phyloP scores from a whole-genome alignment of 2,329 filamentous ascomycete species.

The Zasmidium cellare region DNA sequence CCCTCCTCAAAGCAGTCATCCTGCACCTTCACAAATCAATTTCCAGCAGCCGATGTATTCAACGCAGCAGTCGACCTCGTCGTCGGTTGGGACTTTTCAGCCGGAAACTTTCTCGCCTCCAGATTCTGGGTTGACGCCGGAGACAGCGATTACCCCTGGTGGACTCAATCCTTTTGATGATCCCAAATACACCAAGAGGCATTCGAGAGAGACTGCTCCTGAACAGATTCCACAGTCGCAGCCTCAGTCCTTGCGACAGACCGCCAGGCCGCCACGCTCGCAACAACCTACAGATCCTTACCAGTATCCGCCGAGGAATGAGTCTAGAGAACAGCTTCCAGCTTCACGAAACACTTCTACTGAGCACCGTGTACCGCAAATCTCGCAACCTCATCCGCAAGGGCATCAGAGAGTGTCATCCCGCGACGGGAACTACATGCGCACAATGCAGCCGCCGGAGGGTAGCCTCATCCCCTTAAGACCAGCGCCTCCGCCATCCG shows the following conservation, averaged over 20 bases:
- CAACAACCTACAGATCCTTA: slow-evolving; percentile 1
- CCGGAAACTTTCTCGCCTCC: slow-evolving; percentile 11
- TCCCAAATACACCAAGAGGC: slow-evolving; percentile 29
- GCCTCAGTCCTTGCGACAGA: slow-evolving; percentile 11
- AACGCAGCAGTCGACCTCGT: slow-evolving; percentile 9
- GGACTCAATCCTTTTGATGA: slow-evolving; percentile 28
- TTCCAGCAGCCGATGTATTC: neutral
- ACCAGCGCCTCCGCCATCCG: slow-evolving; percentile 9
- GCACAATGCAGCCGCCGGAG: slow-evolving; percentile 12
- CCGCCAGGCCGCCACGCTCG: neutral
- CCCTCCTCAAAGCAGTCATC: slow-evolving; percentile 2
- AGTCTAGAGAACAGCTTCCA: neutral
- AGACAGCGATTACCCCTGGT: slow-evolving; percentile 17
- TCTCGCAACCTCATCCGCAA: slow-evolving; percentile 1
- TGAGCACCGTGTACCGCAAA: slow-evolving; percentile 6
- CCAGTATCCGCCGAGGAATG: neutral
- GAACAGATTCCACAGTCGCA: slow-evolving; percentile 8
- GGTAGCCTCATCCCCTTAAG: slow-evolving; percentile 1
- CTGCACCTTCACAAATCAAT: neutral
- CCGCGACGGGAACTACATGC: slow-evolving; percentile 13
- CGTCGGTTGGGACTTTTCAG: slow-evolving; percentile 6
- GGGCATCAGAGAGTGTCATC: slow-evolving; percentile 11
- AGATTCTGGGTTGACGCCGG: slow-evolving; percentile 17
- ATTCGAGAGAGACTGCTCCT: slow-evolving; percentile 22
- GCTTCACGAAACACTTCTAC: neutral